These are phyloP conservation scores for Rhizophagus prolifer DNA, from an alignment of 192 early-diverging fungal species.

Conservation along the genomic window DNA sequence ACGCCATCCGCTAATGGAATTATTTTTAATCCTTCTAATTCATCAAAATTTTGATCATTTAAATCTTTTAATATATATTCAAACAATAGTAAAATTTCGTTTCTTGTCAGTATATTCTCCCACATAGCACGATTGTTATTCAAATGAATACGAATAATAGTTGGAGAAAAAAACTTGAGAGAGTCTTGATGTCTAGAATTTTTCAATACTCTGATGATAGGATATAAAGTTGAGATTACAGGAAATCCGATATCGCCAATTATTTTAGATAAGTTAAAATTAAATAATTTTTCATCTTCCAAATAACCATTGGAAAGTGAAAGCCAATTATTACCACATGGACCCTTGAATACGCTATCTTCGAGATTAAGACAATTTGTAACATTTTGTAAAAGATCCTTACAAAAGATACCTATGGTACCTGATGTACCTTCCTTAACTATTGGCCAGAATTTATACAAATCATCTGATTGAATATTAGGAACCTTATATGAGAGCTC, in stretches of 20 bases:
- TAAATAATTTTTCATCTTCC: background rate
- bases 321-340: background rate
- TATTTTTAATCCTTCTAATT: background rate
- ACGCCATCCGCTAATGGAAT: constrained; percentile 1
- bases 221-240: background rate
- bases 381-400: background rate
- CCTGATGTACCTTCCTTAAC: background rate
- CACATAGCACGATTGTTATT: background rate
- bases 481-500: background rate
- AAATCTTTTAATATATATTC: background rate
- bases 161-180: background rate
- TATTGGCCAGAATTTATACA: constrained; percentile 9
- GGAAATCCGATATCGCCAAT: background rate
- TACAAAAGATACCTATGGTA: background rate
- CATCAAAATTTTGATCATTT: background rate
- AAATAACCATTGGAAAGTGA: background rate
- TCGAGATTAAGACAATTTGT: background rate
- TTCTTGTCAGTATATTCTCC: background rate
- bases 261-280: background rate
- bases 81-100: background rate
- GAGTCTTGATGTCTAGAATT: background rate
- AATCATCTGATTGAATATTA: background rate
- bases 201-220: background rate
- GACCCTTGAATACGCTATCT: background rate
- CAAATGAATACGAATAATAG: background rate